phyloP scores from a whole-genome alignment of 345 rosid genomes.

The Eucalyptus albens region DNA sequence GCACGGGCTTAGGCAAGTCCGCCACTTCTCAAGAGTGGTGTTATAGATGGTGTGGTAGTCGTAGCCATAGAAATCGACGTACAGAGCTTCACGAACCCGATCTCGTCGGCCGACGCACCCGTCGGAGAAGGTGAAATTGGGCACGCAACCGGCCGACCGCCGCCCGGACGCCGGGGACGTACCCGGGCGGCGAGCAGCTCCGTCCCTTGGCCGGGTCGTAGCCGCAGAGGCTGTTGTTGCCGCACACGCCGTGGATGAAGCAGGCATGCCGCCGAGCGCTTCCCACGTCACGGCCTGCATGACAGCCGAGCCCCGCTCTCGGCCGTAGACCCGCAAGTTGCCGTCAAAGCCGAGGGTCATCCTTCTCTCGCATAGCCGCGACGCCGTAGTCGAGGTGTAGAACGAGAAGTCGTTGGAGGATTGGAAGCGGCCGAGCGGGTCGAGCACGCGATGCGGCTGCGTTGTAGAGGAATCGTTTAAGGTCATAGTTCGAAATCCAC shows the following conservation, averaged over 20 bases:
- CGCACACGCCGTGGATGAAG: conserved; percentile 15
- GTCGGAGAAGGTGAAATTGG: background rate
- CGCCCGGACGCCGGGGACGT: background rate
- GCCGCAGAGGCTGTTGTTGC: conserved; percentile 13
- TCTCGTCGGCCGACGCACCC: background rate
- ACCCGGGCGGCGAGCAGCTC: conserved; percentile 22
- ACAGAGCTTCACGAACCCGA: background rate
- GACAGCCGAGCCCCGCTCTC: background rate
- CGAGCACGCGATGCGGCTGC: no score
- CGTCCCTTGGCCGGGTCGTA: background rate
- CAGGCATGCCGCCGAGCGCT: background rate
- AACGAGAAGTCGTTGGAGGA: no score
- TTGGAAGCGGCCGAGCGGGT: no score
- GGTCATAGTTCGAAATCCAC: no score
- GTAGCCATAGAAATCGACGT: conserved; percentile 10
- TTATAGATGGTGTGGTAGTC: background rate
- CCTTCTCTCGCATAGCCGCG: background rate
- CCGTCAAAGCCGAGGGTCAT: conserved; percentile 27
- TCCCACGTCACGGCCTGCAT: conserved; percentile 16
- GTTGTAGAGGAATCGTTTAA: no score
- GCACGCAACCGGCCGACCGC: conserved; percentile 19
- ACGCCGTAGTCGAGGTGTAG: no score
- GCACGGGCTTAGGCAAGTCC: background rate
- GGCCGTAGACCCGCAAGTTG: conserved; percentile 17
- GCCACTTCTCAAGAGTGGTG: background rate